Evolutionary conservation across 768 basidiomycete species (phyloP), one percentile per base, ranked within the genome.

Genomic region (Pisolithus sp.): DNA sequence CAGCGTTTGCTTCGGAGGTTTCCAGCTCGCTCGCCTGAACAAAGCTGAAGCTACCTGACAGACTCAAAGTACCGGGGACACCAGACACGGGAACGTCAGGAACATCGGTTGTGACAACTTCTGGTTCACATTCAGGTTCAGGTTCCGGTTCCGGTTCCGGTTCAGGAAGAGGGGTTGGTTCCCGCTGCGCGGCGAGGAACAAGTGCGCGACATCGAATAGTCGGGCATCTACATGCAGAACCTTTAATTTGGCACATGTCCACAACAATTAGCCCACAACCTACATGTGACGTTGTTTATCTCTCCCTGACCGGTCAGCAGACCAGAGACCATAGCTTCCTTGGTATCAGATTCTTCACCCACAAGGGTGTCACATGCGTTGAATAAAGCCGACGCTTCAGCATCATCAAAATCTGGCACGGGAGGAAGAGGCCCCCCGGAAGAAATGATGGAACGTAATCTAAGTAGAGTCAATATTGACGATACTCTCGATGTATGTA

Each of bases 1-100:
- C 82, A 7, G 71, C 72, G 26, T 62, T 73, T 20, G 79, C 72
- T 51, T 83, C 81, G 31, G 80, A 77, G 10, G 73, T 63, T 54
- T 87, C 88, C 34, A 90, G 73, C 59, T 91, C 89, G 64, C 88
- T 89, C 52, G 78, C 85, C 66, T 89, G 83, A 72, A 92, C 85
- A 67, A 91, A 92, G 60, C 79, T 80, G 76, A 89, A 85, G 67
- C 82, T 79, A 50, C 76, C 75, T 0, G 82, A 71, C 68, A 63
- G 57, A 67, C 66, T 59, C 68, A 61, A 45, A 55, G 59, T 41
- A 24, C 63, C 64, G 13, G 79, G 72, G 41, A 79, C 67, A 50
- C 71, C 76, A 46, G 71, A 67, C 36, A 77, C 72, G 28, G 65
- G 56, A 6, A 28, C 52, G n/a, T 48, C 39, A 36, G 23, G 37